Evolutionary conservation across 352 stramenopile genomes (phyloP), one percentile per base, ranked within the genome.

Genomic region (Globisporangium carolinianum): DNA sequence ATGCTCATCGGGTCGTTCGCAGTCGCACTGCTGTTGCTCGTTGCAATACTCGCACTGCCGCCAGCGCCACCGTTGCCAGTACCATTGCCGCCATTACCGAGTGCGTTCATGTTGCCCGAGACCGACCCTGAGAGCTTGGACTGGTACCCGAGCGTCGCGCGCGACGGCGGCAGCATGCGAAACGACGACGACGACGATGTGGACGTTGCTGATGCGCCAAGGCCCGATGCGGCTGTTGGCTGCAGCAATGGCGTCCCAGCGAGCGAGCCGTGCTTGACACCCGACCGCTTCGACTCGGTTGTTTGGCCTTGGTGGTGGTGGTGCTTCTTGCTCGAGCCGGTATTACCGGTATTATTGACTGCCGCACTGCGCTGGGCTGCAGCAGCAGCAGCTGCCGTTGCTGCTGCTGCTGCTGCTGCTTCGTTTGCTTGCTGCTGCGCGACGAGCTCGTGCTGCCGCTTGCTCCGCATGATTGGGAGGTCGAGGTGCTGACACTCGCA

Each of bases 401-500:
- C 56, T 56, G 66, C 47, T 50, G 38, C 17, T 42, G 72, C 67
- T 4, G 66, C 58, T 47, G 56, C 63, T 41, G 12, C 47, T 39
- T 61, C 49, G 35, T 47, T 39, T n/a, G 55, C 41, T 63, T 51
- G 58, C 56, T 79, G 73, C 12, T 73, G 67, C 38, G 71, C 66
- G 11, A 79, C 65, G 24, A 73, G 51, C 54, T 74, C 54, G 39
- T 72, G 70, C 60, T 82, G 71, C n/a, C 75, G 73, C 41, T 84
- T 66, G 54, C 84, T 66, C 4, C 73, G 64, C 37, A 84, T 76
- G 35, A 92, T 71, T 4, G 78, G 82, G 50, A 83, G 66, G 54
- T 92, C 84, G 37, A 92, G 63, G 39, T 81, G 67, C 59, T 97
- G 87, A 61, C 94, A 98, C 24, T 79, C 59, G 63, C 94, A 98